Base-by-base conservation (phyloP, 106 monocot genomes). In the Allium cepa region DNA sequence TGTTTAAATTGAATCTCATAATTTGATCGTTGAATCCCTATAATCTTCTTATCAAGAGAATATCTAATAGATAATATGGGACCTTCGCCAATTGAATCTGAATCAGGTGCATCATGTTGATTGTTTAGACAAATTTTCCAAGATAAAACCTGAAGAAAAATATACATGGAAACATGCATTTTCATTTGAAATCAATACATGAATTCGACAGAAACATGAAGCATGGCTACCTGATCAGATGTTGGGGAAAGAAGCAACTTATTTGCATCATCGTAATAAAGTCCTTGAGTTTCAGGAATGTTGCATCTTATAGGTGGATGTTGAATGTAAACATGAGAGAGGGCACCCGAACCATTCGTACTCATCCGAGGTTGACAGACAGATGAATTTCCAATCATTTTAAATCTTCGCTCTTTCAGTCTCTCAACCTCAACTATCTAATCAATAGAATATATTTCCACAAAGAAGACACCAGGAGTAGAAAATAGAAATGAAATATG, bases 211-310 rank as follows among this genome's bases (percentile, higher is more conserved):
- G 36, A 36, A 36, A 36, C 5, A 5, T 36, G 36, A 36, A 36
- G 36, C 5, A 36, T 36, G 36, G 14, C 9, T 73, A 99, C 93
- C 93, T 79, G 99, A 83, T 90, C 99, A 82, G 87, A 80, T 71
- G 93, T 85, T 76, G 99, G 89, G 46, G 90, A 84, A 76, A 99
- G 84, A 72, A 99, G 68, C 49, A 99, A 71, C 76, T 90, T 99
- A 78, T 87, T 99, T n/a, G 77, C 90, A 72, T 99, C 99, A 79
- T 99, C 99, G 81, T 93, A 93, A 69, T 80, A 87, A 22, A 99
- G 60, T n/a, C 99, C 99, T 53, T 77, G 78, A 64, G 90, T 87
- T 79, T 85, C 99, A 81, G 99, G 90, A 56, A 99, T 87, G 77
- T 67, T 83, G 72, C 92, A 99, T 70, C 90, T 66, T 8, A 93